Base-by-base conservation (phyloP, 495 filamentous ascomycete species). In the Barbatosphaeria neglecta region DNA sequence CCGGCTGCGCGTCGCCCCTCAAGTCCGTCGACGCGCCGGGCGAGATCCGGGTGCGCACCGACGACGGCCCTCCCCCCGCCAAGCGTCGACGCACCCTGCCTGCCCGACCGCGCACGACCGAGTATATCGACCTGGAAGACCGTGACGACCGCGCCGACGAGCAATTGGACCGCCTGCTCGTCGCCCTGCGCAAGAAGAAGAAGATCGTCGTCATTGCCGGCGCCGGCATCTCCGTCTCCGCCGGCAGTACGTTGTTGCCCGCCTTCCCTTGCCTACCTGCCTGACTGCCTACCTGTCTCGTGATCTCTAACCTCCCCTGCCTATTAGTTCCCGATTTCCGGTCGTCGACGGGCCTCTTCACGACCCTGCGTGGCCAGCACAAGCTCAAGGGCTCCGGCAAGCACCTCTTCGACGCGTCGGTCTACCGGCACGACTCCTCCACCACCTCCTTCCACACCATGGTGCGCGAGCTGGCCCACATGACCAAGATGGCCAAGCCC, bases 121-220 rank as follows among this genome's bases (percentile, higher is more conserved):
- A 85, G 47, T 80, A 82, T 59, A 74, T 95, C 17, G 80, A 92
- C 62, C 65, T 95, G 5, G 69, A 76, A 16, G 62, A 62, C 20
- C 70, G 73, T 40, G 54, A 55, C 44, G 73, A 67, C n/a, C 63
- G 65, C 28, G 62, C 66, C 15, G 61, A 71, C 37, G 57, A 53
- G 19, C 54, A 84, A 40, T 64, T 95, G 8, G 75, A 82, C 43
- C 72, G 79, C 43, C 70, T 98, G 13, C 63, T 87, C 31, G 77
- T 84, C 43, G 81, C 78, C n/a, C 64, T 98, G 50, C 82, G 84
- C 46, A 85, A 85, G 58, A 92, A 88, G 66, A 83, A 84, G 63
- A 96, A 95, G 67, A 95, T 98, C 54, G 87, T 98, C 17, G 87
- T 95, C 37, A 86, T 98, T 63, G 90, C 90, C 24, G 92, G 92